Evolutionary conservation across 1,284 basidiomycete species (phyloP).

Genomic region (Fistulinella staudtii): DNA sequence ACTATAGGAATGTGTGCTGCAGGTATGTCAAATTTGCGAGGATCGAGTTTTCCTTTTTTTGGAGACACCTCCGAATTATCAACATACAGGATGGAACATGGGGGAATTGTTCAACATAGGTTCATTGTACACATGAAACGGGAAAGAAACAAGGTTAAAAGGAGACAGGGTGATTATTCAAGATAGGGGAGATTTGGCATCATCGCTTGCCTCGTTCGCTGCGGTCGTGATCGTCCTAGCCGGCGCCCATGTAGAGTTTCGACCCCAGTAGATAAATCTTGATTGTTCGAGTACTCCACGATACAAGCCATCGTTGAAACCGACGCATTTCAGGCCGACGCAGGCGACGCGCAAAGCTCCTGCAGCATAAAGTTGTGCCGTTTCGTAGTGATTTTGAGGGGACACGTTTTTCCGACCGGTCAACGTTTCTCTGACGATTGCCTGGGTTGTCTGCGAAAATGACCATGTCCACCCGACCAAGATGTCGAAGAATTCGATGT

Average conservation of each 20-base stretch:
- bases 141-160: background rate
- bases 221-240: slow-evolving; percentile 4
- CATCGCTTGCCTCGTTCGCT: slow-evolving; percentile 18
- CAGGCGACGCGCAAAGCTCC: slow-evolving; percentile 70
- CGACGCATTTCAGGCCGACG: slow-evolving; percentile 67
- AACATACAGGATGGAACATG: background rate
- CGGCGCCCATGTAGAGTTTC: slow-evolving; percentile 17
- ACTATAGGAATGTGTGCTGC: slow-evolving; percentile 28
- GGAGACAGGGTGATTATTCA: no score
- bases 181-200: slow-evolving; percentile 2
- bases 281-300: slow-evolving; percentile 61
- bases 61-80: background rate
- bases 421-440: slow-evolving; percentile 66
- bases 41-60: background rate
- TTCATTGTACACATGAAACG: background rate
- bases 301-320: slow-evolving; percentile 64
- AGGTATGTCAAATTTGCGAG: background rate
- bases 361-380: slow-evolving; percentile 61
- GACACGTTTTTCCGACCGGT: slow-evolving; percentile 66
- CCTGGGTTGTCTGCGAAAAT: slow-evolving; percentile 50
- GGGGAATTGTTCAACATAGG: slow-evolving; percentile 5
- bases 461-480: slow-evolving; percentile 6
- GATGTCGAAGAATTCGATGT: slow-evolving; percentile 5
- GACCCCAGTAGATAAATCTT: slow-evolving; percentile 39
- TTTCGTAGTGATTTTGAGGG: slow-evolving; percentile 71